A percentile compares a stretch with the other conserved stretches of the same genome.
Conservation (phyloP, 805 yeast species). For the Lachancea meyersii region DNA sequence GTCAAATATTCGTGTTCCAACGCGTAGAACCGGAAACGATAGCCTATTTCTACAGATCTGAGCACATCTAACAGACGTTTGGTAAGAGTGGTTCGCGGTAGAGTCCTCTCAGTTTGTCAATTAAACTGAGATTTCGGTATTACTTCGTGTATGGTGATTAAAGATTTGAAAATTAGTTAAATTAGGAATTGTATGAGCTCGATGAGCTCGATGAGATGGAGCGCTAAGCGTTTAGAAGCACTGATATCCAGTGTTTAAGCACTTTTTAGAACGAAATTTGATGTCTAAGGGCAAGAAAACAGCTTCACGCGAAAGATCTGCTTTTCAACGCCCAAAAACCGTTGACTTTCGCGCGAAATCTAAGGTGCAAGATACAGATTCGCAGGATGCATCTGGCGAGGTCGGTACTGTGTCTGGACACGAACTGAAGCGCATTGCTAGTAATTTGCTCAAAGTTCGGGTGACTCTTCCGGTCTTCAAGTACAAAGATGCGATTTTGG, state of each 20-base stretch:
- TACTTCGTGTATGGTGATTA: not conserved
- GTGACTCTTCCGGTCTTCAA: constrained; percentile 67
- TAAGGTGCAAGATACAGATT: constrained; percentile 27
- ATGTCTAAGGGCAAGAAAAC: constrained; percentile 3
- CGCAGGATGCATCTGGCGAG: constrained; percentile 15
- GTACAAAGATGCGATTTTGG: constrained; percentile 57
- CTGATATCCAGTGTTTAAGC: not conserved
- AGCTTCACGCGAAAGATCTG: constrained; percentile 3
- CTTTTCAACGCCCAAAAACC: constrained; percentile 21
- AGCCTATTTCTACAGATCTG: no score
- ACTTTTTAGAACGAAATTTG: not conserved
- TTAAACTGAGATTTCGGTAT: no score
- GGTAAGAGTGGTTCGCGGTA: no score
- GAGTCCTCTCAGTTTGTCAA: no score
- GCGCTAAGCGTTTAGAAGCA: not conserved
- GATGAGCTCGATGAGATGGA: constrained; percentile 7
- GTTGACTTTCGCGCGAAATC: constrained; percentile 31
- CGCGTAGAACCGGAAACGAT: no score
- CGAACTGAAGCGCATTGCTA: constrained; percentile 34
- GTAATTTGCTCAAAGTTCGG: constrained; percentile 46
- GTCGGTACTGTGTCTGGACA: constrained; percentile 15
- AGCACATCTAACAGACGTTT: no score
- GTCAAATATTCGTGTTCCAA: not conserved
- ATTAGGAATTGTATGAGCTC: not conserved
- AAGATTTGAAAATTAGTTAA: not conserved